These are phyloP conservation scores for Globisporangium iwayamae DNA, from an alignment of 352 stramenopile genomes.

Conservation along the genomic window DNA sequence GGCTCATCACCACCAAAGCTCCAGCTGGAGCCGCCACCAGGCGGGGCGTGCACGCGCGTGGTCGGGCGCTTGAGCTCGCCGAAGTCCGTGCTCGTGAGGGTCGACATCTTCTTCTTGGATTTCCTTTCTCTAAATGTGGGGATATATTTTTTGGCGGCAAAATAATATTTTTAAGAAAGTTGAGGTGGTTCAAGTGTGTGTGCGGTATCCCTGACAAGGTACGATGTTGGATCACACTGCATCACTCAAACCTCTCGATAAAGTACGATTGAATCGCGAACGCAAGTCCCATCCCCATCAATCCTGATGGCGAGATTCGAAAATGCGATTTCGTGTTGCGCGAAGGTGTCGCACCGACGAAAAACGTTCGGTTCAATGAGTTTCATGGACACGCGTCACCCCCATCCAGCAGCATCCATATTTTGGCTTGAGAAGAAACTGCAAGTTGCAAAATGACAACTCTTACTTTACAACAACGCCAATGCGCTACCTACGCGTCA, in stretches of 20 bases:
- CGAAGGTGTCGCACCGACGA: neutral
- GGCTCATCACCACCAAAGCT: slow-evolving; percentile 52
- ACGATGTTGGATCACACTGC: neutral
- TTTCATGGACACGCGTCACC: slow-evolving; percentile 9
- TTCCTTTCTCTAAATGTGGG: neutral
- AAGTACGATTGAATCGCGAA: neutral
- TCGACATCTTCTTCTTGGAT: slow-evolving; percentile 50
- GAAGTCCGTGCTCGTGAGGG: slow-evolving; percentile 79
- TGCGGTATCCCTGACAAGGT: neutral
- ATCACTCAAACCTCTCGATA: neutral
- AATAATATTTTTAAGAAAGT: neutral
- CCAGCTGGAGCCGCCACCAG: slow-evolving; percentile 76
- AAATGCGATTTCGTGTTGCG: neutral
- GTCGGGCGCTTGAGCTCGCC: slow-evolving; percentile 80
- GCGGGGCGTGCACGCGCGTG: slow-evolving; percentile 77
- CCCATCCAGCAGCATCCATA: neutral
- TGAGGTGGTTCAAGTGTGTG: neutral
- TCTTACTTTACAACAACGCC: neutral
- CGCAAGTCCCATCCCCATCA: neutral
- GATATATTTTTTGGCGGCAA: neutral
- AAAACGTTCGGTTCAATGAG: slow-evolving; percentile 14
- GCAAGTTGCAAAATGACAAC: neutral
- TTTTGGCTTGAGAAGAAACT: no score
- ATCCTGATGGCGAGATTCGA: slow-evolving; percentile 1
- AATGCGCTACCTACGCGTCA: neutral